A percentile compares a stretch with the other conserved stretches of the same genome.
These are phyloP conservation scores for Triticum monococcum DNA, from an alignment of 176 grass and related monocot genomes.

Conservation along the genomic window DNA sequence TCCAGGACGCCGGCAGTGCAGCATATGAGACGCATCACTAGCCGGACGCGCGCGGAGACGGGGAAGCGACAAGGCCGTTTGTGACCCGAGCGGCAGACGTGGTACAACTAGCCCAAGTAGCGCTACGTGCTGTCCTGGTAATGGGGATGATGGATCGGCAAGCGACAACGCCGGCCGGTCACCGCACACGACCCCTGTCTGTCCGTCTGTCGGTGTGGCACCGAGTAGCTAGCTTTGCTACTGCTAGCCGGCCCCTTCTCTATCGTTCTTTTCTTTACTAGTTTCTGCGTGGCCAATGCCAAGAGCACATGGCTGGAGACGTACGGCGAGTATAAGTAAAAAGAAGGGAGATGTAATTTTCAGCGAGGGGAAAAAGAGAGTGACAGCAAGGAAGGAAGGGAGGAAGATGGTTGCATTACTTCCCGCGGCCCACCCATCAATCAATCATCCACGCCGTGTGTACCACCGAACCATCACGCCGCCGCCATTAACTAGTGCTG, in stretches of 20 bases:
- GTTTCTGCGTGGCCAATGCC: background rate
- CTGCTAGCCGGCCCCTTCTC: background rate
- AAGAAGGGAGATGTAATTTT: background rate
- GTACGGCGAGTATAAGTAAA: background rate
- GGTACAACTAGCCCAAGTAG: background rate
- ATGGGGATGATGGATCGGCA: background rate
- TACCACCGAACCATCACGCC: conserved; percentile 51
- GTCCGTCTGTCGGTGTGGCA: background rate
- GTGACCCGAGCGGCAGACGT: background rate
- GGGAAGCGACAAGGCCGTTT: conserved; percentile 34
- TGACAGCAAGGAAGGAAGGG: background rate
- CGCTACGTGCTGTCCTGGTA: background rate
- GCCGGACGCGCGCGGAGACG: background rate
- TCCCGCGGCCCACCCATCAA: background rate
- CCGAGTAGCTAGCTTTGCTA: background rate
- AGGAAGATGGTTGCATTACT: conserved; percentile 12
- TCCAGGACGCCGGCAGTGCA: background rate
- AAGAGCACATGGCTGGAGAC: background rate
- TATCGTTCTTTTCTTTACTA: background rate
- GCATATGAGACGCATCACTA: background rate
- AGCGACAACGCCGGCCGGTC: conserved; percentile 43
- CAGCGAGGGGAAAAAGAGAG: too few relatives aligned
- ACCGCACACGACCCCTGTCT: conserved; percentile 36
- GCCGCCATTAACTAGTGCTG: conserved; percentile 15
- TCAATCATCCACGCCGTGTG: conserved; percentile 39